Evolutionary conservation across 306 rosid genomes (phyloP), one percentile per base, ranked within the genome.

Genomic region (Alnus glutinosa): DNA sequence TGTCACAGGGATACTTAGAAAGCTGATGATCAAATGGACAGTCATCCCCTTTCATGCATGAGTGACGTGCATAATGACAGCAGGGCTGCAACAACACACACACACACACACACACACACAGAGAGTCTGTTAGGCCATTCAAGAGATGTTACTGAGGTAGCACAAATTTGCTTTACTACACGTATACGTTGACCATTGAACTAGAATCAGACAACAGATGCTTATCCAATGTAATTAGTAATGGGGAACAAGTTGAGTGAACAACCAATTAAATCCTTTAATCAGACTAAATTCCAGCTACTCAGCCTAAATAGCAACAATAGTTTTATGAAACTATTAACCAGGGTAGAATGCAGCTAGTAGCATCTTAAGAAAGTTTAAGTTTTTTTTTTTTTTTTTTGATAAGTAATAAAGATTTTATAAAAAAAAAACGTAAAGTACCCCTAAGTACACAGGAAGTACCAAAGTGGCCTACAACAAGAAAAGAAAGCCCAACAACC

Each of bases 11-110:
- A 86, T 94, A 92, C 81, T 89, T 94, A 55, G 89, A 91, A 73
- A 94, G 93, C 52, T 91, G 79, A 79, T 92, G 98, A 85, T 94
- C 97, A 81, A 68, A 94, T 59, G 93, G 95, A 79, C 98, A 94
- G 83, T 92, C 93, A 80, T 87, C 94, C 68, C 98, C 97, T 83
- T 89, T 94, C 97, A 94, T 91, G 88, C 98, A 94, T 15, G 90
- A 85, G 62, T 84, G 86, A 9, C 87, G 89, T 36, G 97, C 90
- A 78, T 91, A 92, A 84, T 87, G 61, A 84, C 75, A 2, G 75
- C 98, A 94, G 18, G 98, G 89, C 98, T 94, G 95, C 77, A 88
- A 82, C 73, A 82, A 50, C 82, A 85, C 28, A 23, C 28, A 23
- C 28, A 23, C n/a, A n/a, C n/a, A n/a, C n/a, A n/a, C n/a, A n/a